Evolutionary conservation across 2,329 filamentous ascomycete species (phyloP).

Genomic region (Fusarium secorum): DNA sequence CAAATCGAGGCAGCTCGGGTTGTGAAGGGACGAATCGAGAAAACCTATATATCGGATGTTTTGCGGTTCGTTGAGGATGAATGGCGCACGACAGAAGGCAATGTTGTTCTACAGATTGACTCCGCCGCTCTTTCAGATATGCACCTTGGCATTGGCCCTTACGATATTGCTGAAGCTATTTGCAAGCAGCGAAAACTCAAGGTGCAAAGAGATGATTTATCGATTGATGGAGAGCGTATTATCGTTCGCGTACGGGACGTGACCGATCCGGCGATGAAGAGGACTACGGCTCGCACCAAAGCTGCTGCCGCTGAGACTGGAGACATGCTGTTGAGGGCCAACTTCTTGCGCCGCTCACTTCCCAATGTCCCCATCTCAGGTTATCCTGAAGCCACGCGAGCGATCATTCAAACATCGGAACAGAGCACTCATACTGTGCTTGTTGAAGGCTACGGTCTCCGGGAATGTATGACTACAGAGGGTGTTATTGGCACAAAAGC

Average conservation of each 20-base stretch:
- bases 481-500: conserved; percentile 82
- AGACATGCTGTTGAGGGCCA: conserved; percentile 76
- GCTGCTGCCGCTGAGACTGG: conserved; percentile 52
- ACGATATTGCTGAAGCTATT: conserved; percentile 80
- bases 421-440: conserved; percentile 75
- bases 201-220: conserved; percentile 71
- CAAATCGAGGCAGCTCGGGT: conserved; percentile 83
- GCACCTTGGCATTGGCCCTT: conserved; percentile 78
- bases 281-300: conserved; percentile 45
- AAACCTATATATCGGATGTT: conserved; percentile 86
- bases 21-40: conserved; percentile 93
- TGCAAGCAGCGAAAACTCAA: conserved; percentile 84
- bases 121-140: conserved; percentile 79
- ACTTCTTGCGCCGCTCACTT: conserved; percentile 82
- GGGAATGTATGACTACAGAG: conserved; percentile 89
- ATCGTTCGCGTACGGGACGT: conserved; percentile 74
- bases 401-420: conserved; percentile 86
- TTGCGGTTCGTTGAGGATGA: conserved; percentile 85
- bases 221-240: conserved; percentile 64
- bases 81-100: conserved; percentile 80
- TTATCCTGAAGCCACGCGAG: conserved; percentile 83
- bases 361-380: conserved; percentile 88
- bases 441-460: conserved; percentile 93
- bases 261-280: conserved; percentile 58
- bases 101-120: conserved; percentile 84